phyloP scores from a whole-genome alignment of 768 basidiomycete genomes.

The Agrocybe chaxingu region DNA sequence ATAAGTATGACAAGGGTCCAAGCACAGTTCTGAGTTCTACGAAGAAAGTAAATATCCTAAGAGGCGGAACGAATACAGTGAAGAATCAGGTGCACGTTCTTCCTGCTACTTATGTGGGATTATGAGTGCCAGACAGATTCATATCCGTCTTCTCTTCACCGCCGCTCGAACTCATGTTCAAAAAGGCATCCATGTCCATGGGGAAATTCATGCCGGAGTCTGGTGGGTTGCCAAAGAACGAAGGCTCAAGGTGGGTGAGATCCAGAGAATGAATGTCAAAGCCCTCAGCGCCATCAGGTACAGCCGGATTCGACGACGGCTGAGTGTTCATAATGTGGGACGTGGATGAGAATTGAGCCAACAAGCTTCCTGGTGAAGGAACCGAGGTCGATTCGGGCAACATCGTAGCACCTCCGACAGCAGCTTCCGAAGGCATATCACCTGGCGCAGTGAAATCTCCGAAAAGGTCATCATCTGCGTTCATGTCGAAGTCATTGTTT shows the following conservation, averaged over 20 bases:
- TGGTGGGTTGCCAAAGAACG: constrained; percentile 36
- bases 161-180: constrained; percentile 36
- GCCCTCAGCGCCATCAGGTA: constrained; percentile 19
- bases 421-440: constrained; percentile 6
- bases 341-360: constrained; percentile 40
- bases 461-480: constrained; percentile 20
- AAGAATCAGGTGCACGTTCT: no score
- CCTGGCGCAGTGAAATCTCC: constrained; percentile 17
- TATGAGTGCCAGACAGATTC: not conserved
- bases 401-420: constrained; percentile 1
- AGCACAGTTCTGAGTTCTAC: no score
- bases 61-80: no score
- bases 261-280: constrained; percentile 53
- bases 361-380: constrained; percentile 37
- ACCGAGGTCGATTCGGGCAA: constrained; percentile 18
- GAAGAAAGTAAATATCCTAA: no score
- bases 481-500: constrained; percentile 14
- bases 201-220: constrained; percentile 42
- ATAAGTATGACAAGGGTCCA: no score
- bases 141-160: constrained; percentile 17
- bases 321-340: constrained; percentile 20
- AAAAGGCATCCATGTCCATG: constrained; percentile 53
- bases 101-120: not conserved
- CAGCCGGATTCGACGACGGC: constrained; percentile 19
- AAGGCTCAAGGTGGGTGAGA: constrained; percentile 38